Evolutionary conservation across 2,329 filamentous ascomycete genomes (phyloP).

Genomic region (Hymenoscyphus occultus): DNA sequence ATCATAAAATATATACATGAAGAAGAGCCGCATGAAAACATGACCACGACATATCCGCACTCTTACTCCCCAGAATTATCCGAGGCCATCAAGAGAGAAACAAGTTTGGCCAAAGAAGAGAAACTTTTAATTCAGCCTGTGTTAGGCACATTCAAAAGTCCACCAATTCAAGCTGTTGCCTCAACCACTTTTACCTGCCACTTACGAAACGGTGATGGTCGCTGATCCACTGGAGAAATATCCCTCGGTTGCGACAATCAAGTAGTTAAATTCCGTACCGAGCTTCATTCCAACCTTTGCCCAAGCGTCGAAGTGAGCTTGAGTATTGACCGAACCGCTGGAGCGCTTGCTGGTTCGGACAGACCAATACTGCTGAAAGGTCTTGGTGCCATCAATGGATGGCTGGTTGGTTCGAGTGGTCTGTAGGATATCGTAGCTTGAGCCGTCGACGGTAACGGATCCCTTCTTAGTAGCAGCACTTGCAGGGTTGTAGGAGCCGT

Average conservation of each 20-base stretch:
- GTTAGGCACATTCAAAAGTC: not conserved
- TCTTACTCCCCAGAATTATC: not conserved
- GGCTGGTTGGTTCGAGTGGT: conserved; percentile 38
- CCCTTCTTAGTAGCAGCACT: conserved; percentile 48
- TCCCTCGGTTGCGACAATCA: conserved; percentile 42
- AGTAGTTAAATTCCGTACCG: conserved; percentile 45
- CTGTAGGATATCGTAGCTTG: conserved; percentile 47
- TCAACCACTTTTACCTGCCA: not conserved
- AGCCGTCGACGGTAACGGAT: conserved; percentile 49
- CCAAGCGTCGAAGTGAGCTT: conserved; percentile 54
- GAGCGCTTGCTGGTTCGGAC: conserved; percentile 49
- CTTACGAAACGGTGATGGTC: conserved; percentile 14
- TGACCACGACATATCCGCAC: not conserved
- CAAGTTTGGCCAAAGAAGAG: conserved; percentile 1
- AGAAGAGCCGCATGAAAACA: not conserved
- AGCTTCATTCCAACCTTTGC: conserved; percentile 44
- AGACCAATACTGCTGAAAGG: conserved; percentile 53
- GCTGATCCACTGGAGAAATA: conserved; percentile 12
- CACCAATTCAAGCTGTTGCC: not conserved
- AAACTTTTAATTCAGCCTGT: not conserved
- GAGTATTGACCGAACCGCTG: conserved; percentile 48
- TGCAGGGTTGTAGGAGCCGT: conserved; percentile 49
- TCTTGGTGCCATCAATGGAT: conserved; percentile 49
- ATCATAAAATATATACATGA: not conserved
- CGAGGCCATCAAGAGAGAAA: not conserved